Evolutionary conservation across 768 basidiomycete genomes (phyloP).

Genomic region (Mycena maculata): DNA sequence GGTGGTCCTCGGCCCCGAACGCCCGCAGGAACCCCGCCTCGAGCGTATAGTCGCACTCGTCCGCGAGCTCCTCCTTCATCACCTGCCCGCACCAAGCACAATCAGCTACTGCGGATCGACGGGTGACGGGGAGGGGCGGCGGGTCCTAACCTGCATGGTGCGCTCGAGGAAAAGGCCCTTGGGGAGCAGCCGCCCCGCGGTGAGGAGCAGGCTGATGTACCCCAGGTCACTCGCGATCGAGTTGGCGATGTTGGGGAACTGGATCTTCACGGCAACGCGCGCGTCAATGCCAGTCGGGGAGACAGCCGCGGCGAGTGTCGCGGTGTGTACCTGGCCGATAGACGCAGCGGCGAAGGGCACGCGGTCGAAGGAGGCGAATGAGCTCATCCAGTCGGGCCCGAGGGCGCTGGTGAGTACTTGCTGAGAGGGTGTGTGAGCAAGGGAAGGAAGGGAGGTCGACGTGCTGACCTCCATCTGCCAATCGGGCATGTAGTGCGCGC

Average conservation of each 20-base stretch:
- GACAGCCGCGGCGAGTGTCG: conserved; percentile 63
- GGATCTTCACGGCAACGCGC: conserved; percentile 86
- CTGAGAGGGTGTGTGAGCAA: conserved; percentile 41
- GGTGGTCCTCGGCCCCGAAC: conserved; percentile 63
- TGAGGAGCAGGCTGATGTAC: conserved; percentile 85
- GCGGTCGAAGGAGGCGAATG: conserved; percentile 82
- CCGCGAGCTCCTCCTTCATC: conserved; percentile 88
- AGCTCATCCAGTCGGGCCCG: conserved; percentile 76
- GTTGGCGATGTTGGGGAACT: conserved; percentile 91
- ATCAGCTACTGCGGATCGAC: too few species aligned
- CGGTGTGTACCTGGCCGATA: conserved; percentile 94
- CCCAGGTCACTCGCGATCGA: conserved; percentile 91
- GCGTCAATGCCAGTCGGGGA: conserved; percentile 68
- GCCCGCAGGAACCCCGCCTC: conserved; percentile 79
- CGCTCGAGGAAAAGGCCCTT: conserved; percentile 91
- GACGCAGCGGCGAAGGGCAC: conserved; percentile 96
- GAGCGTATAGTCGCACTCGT: conserved; percentile 91
- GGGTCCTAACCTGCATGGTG: conserved; percentile 81
- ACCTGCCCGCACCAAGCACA: conserved; percentile 65
- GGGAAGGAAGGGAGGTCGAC: background rate
- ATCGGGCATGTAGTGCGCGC: conserved; percentile 98
- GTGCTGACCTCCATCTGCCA: conserved; percentile 92
- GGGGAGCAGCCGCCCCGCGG: conserved; percentile 84
- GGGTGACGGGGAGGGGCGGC: conserved; percentile 27
- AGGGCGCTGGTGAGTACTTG: conserved; percentile 82